Conservation (phyloP, 129 eudicot genomes). For the Pittosporum tobira region DNA sequence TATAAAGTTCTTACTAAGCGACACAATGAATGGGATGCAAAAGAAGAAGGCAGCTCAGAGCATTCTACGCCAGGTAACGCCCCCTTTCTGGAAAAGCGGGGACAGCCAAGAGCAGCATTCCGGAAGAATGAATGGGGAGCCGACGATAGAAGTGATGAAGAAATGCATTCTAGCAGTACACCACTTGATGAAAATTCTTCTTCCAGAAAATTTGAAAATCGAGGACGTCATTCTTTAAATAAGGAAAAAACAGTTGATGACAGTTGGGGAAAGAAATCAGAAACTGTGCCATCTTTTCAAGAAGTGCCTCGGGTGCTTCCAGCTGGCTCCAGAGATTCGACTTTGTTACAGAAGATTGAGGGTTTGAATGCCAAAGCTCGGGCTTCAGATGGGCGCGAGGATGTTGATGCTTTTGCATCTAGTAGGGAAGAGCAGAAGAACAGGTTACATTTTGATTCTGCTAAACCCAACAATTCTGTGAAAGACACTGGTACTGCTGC, state of each 20-base stretch:
- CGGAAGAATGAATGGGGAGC: conserved; percentile 58
- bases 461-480: conserved; percentile 17
- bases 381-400: conserved; percentile 52
- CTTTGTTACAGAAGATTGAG: conserved; percentile 74
- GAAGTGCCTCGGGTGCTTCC: conserved; percentile 23
- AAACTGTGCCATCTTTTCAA: conserved; percentile 14
- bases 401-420: conserved; percentile 16
- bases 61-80: conserved; percentile 14
- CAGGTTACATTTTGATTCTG: conserved; percentile 17
- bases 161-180: conserved; percentile 29
- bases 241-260: conserved; percentile 29
- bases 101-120: conserved; percentile 22
- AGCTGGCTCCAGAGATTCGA: conserved; percentile 41
- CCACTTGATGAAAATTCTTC: conserved; percentile 16
- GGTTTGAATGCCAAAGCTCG: conserved; percentile 74
- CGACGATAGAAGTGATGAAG: conserved; percentile 41
- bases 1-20: conserved; percentile 48
- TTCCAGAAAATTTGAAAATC: conserved; percentile 14
- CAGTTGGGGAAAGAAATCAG: conserved; percentile 32
- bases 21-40: conserved; percentile 39
- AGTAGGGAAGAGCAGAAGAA: conserved; percentile 37
- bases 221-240: conserved; percentile 17
- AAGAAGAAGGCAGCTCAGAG: conserved; percentile 49
- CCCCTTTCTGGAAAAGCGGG: conserved; percentile 27
- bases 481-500: conserved; percentile 26